These are phyloP conservation scores for Casaregolazyma lundiana DNA, from an alignment of 1,139 yeast genomes.

Conservation along the genomic window DNA sequence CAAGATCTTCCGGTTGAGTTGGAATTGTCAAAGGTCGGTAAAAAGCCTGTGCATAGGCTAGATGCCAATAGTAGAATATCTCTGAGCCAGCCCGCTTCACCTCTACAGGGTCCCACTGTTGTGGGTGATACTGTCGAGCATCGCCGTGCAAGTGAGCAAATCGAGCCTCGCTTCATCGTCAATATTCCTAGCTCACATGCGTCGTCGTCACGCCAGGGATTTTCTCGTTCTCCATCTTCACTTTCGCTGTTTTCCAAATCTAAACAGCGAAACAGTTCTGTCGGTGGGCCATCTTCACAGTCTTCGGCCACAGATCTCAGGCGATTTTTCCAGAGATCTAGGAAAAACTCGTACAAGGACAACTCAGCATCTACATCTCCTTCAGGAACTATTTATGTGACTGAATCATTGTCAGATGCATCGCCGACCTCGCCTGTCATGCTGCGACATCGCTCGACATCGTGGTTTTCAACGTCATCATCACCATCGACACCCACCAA, in stretches of 20 bases:
- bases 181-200: conserved; percentile 15
- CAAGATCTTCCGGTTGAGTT: not conserved
- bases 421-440: conserved; percentile 2
- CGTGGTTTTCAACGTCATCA: conserved; percentile 1
- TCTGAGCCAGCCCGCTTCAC: not conserved
- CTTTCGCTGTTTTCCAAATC: conserved; percentile 24
- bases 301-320: conserved; percentile 30
- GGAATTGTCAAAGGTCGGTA: not conserved
- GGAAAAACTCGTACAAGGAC: conserved; percentile 19
- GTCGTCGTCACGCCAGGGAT: conserved; percentile 16
- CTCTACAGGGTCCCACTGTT: not conserved
- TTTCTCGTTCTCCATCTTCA: conserved; percentile 26
- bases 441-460: conserved; percentile 3
- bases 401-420: conserved; percentile 8
- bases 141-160: conserved; percentile 14
- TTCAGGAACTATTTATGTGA: conserved; percentile 8
- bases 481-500: not conserved
- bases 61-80: not conserved
- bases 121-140: not conserved
- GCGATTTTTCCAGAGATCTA: conserved; percentile 31
- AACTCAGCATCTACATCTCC: conserved; percentile 9
- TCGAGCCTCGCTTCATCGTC: conserved; percentile 26
- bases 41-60: not conserved
- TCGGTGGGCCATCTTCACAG: conserved; percentile 7
- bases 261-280: conserved; percentile 24